Evolutionary conservation across 495 filamentous ascomycete genomes (phyloP).

Genomic region (Halenospora varia): DNA sequence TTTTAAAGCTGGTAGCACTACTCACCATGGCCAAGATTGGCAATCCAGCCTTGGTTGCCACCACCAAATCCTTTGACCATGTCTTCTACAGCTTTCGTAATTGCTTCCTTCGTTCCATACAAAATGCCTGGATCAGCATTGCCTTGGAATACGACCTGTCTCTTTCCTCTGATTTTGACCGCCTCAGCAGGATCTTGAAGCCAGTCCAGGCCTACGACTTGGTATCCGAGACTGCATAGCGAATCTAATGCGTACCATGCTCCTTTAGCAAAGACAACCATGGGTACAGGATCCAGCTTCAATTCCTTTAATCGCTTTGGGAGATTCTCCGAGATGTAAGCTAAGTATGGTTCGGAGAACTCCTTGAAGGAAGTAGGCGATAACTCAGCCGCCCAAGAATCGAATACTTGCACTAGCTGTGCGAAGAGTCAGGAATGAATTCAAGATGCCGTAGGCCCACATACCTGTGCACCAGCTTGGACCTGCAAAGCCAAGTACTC

Average conservation of each 20-base stretch:
- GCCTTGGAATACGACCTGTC: constrained; percentile 77
- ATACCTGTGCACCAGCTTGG: constrained; percentile 77
- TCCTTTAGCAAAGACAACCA: constrained; percentile 99
- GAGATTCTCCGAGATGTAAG: constrained; percentile 73
- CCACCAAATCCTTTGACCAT: constrained; percentile 86
- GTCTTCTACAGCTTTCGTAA: constrained; percentile 70
- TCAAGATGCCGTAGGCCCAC: constrained; percentile 1
- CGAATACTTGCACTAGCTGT: constrained; percentile 92
- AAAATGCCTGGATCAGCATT: constrained; percentile 93
- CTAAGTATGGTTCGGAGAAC: constrained; percentile 83
- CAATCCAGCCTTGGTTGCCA: constrained; percentile 86
- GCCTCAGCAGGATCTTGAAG: constrained; percentile 85
- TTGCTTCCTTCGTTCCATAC: constrained; percentile 77
- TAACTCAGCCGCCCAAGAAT: constrained; percentile 95
- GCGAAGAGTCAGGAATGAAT: neutral
- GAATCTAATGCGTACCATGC: constrained; percentile 95
- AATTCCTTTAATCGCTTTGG: constrained; percentile 68
- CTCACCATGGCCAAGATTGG: constrained; percentile 85
- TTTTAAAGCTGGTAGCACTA: neutral
- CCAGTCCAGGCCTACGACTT: constrained; percentile 94
- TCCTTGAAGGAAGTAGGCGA: constrained; percentile 75
- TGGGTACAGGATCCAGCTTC: constrained; percentile 75
- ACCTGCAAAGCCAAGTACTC: constrained; percentile 93
- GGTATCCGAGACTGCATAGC: constrained; percentile 82
- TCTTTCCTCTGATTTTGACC: constrained; percentile 65